phyloP scores from a whole-genome alignment of 306 rosid genomes.

The Rosa rugosa region DNA sequence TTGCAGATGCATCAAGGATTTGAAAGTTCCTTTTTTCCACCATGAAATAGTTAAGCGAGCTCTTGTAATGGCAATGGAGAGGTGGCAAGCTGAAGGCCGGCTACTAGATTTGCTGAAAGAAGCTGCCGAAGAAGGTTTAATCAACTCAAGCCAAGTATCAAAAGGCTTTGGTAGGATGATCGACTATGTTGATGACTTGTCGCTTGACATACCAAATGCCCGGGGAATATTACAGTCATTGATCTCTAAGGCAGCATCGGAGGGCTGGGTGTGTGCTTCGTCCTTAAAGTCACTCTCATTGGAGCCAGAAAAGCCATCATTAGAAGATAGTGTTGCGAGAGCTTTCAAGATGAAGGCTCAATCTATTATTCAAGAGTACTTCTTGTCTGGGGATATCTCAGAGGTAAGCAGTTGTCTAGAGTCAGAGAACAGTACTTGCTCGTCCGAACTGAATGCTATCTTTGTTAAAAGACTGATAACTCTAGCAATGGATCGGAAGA shows the following conservation, averaged over 20 bases:
- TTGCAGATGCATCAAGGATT: conserved; percentile 63
- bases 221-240: conserved; percentile 42
- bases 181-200: conserved; percentile 63
- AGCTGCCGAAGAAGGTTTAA: conserved; percentile 68
- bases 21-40: conserved; percentile 70
- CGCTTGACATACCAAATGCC: conserved; percentile 72
- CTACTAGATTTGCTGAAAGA: conserved; percentile 59
- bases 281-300: conserved; percentile 53
- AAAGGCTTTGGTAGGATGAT: conserved; percentile 63
- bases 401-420: conserved; percentile 56
- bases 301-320: conserved; percentile 37
- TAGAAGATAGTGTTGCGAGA: conserved; percentile 45
- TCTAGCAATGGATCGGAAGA: conserved; percentile 69
- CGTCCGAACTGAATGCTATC: conserved; percentile 51
- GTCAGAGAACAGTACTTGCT: conserved; percentile 39
- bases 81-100: conserved; percentile 50
- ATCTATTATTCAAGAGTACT: conserved; percentile 64
- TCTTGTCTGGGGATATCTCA: conserved; percentile 58
- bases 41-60: conserved; percentile 67
- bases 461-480: conserved; percentile 67
- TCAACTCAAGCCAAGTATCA: conserved; percentile 64
- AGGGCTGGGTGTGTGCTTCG: conserved; percentile 75
- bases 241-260: conserved; percentile 67
- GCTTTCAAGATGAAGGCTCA: conserved; percentile 58
- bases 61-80: conserved; percentile 80